Evolutionary conservation across 306 rosid species (phyloP), one percentile per base, ranked within the genome.

Genomic region (Amphicarpaea edgeworthii): DNA sequence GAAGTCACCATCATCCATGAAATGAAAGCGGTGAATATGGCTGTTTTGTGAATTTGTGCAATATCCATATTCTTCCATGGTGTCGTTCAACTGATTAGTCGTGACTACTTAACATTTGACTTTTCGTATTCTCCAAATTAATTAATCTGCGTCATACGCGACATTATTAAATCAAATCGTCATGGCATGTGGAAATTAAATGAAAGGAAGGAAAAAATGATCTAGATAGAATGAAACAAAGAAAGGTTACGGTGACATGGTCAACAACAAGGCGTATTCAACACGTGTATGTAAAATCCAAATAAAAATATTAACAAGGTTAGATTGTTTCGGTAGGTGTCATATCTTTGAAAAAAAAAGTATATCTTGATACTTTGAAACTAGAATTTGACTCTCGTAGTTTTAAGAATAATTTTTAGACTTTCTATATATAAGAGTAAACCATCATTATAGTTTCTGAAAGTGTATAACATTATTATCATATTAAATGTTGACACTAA

Each of bases 81-180:
- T 55, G 71, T 71, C 2, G 11, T 23, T 62, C 72, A 34, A 60
- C 62, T 3, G 6, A 45, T 66, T 73, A 12, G 75, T 24, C 10
- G 12, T 58, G 49, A 62, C 45, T 53, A 66, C n/a, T n/a, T n/a
- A n/a, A n/a, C 21, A n/a, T 24, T 19, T 50, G 51, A 38, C 70
- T 24, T 57, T 66, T 34, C 75, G 12, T 37, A 61, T 67, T 5
- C 51, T 15, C 1, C 7, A 34, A 38, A 12, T 19, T 63, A 21
- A 45, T 21, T 43, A 17, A 5, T 21, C n/a, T 32, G 30, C 57
- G 15, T 51, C 75, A 73, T 6, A 4, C 14, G 20, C 26, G 24
- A 21, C 40, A 30, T 19, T 30, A 28, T 53, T 28, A n/a, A n/a
- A n/a, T n/a, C n/a, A 6, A 32, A 50, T 43, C 26, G 32, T 72